Evolutionary conservation across 2,329 filamentous ascomycete species (phyloP).

Genomic region (Scolecobasidium constrictum): DNA sequence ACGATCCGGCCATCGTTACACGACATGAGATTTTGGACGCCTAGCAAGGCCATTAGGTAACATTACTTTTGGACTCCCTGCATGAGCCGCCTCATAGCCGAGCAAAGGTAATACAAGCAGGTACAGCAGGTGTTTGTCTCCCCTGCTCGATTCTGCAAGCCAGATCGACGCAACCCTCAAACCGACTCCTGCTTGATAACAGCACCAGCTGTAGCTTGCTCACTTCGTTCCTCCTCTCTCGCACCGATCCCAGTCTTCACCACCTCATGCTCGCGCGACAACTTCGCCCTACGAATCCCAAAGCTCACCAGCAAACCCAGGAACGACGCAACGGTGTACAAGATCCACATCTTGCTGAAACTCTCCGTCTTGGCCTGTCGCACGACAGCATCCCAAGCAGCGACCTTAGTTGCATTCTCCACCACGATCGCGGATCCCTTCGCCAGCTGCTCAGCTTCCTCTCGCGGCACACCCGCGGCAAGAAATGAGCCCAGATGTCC

Average conservation of each 20-base stretch:
- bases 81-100: too few relatives aligned
- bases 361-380: conserved; percentile 30
- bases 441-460: conserved; percentile 25
- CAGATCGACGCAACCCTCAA: too few relatives aligned
- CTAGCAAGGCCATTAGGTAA: too few relatives aligned
- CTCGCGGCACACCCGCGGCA: conserved; percentile 36
- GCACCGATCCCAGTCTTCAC: conserved; percentile 5
- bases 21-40: too few relatives aligned
- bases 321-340: conserved; percentile 33
- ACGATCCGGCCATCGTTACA: too few relatives aligned
- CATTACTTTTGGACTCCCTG: too few relatives aligned
- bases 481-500: conserved; percentile 39
- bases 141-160: too few relatives aligned
- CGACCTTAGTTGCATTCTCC: conserved; percentile 45
- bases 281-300: conserved; percentile 21
- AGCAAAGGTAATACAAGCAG: too few relatives aligned
- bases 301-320: conserved; percentile 22
- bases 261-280: conserved; percentile 12
- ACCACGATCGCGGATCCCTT: conserved; percentile 27
- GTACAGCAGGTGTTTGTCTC: too few relatives aligned
- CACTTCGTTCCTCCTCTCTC: too few relatives aligned
- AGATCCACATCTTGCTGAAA: conserved; percentile 40
- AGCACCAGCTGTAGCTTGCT: too few relatives aligned
- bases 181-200: too few relatives aligned
- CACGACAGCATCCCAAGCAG: conserved; percentile 30